Conservation (phyloP, 108 stramenopile species). For the Cyclotella distinguenda region DNA sequence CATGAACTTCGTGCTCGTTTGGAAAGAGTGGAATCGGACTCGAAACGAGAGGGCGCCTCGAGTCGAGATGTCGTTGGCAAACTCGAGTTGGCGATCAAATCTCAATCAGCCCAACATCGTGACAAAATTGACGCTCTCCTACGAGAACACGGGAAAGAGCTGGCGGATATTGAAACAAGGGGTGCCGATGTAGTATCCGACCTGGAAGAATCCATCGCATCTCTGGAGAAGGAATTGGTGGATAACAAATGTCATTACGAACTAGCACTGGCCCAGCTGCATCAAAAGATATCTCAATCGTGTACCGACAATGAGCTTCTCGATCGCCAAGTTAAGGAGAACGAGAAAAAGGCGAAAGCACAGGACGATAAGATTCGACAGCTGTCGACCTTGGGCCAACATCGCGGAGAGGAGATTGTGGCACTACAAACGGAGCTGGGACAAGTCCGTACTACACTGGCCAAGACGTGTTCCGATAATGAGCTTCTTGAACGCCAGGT, state of each 20-base stretch:
- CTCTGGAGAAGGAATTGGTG: background rate
- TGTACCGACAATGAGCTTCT: conserved; percentile 18
- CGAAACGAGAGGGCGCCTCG: conserved; percentile 10
- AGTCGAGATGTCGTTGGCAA: conserved; percentile 4
- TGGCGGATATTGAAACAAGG: background rate
- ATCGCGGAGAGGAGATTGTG: conserved; percentile 28
- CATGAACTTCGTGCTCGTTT: conserved; percentile 19
- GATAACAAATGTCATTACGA: conserved; percentile 4
- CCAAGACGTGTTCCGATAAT: background rate
- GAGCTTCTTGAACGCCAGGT: background rate
- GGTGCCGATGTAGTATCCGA: conserved; percentile 3
- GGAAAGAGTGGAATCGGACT: conserved; percentile 16
- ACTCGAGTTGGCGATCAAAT: conserved; percentile 1
- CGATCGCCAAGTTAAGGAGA: conserved; percentile 2
- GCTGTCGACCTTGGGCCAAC: conserved; percentile 20
- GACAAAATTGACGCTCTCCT: background rate
- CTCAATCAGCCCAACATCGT: background rate
- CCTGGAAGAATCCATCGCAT: conserved; percentile 8
- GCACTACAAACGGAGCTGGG: conserved; percentile 20
- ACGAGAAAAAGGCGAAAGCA: conserved; percentile 5
- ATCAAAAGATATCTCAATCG: conserved; percentile 15
- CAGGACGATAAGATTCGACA: conserved; percentile 18
- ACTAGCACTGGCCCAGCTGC: conserved; percentile 7
- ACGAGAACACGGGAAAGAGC: background rate
- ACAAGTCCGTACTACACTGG: background rate